These are phyloP conservation scores for Mucor lusitanicus DNA, from an alignment of 371 early-diverging fungal genomes.

Conservation along the genomic window DNA sequence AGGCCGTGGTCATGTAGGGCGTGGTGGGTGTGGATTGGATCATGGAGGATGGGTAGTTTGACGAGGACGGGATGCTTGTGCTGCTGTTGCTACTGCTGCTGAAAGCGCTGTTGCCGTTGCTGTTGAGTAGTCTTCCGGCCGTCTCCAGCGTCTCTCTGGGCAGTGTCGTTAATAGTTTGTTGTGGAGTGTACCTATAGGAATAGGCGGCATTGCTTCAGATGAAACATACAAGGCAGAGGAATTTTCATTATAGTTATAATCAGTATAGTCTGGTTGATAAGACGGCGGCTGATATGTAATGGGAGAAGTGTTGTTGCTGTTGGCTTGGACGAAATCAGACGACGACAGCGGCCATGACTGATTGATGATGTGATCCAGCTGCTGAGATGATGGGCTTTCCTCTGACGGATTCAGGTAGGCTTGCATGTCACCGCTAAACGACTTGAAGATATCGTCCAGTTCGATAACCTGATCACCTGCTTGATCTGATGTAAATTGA, in stretches of 20 bases:
- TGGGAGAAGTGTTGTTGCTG: conserved; percentile 3
- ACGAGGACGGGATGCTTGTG: not conserved
- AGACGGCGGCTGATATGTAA: not conserved
- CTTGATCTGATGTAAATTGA: conserved; percentile 51
- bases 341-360: conserved; percentile 9
- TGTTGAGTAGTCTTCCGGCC: conserved; percentile 27
- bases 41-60: not conserved
- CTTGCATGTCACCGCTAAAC: conserved; percentile 24
- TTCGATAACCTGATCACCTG: conserved; percentile 44
- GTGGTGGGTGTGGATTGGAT: conserved; percentile 23
- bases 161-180: conserved; percentile 32
- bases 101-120: not conserved
- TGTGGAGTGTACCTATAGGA: conserved; percentile 32
- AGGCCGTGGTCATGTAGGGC: conserved; percentile 6
- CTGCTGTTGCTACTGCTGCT: not conserved
- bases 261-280: not conserved
- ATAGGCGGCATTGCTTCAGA: conserved; percentile 30
- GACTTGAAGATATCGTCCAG: conserved; percentile 48
- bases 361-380: conserved; percentile 10
- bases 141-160: conserved; percentile 38
- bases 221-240: conserved; percentile 25
- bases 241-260: conserved; percentile 3
- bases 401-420: conserved; percentile 17
- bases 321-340: not conserved
- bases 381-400: conserved; percentile 14